These are phyloP conservation scores for Cryptosporidium baileyi DNA, from an alignment of 169 alveolate genomes.

Conservation along the genomic window DNA sequence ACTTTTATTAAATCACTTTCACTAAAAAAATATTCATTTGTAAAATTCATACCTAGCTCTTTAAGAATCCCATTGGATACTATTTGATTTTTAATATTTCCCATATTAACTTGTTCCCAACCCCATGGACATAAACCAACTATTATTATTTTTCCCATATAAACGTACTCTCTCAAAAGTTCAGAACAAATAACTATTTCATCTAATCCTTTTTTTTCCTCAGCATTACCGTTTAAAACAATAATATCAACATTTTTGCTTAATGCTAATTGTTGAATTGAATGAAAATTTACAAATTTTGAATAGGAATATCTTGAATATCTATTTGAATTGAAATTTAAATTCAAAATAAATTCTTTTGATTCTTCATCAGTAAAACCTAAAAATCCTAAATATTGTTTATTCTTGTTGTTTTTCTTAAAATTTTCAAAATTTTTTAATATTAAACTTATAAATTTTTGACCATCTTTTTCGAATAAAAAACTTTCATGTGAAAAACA, in stretches of 20 bases:
- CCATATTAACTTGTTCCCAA: conserved; percentile 18
- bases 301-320: not conserved
- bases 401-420: not conserved
- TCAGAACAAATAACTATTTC: not conserved
- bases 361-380: conserved; percentile 24
- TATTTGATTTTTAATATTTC: not conserved
- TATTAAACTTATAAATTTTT: not conserved
- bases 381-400: not conserved
- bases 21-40: conserved; percentile 1
- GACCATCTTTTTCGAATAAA: conserved; percentile 5
- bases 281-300: not conserved
- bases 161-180: not conserved
- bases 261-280: not conserved
- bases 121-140: conserved; percentile 67
- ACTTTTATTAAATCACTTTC: not conserved
- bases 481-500: conserved; percentile 55
- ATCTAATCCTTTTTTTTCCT: not conserved
- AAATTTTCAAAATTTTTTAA: not conserved
- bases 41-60: conserved; percentile 46
- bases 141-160: not conserved
- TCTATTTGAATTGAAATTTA: not conserved
- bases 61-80: conserved; percentile 2
- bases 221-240: conserved; percentile 36
- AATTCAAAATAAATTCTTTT: not conserved
- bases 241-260: not conserved